Conservation (phyloP, 805 yeast genomes). For the Metschnikowia colocasiae region DNA sequence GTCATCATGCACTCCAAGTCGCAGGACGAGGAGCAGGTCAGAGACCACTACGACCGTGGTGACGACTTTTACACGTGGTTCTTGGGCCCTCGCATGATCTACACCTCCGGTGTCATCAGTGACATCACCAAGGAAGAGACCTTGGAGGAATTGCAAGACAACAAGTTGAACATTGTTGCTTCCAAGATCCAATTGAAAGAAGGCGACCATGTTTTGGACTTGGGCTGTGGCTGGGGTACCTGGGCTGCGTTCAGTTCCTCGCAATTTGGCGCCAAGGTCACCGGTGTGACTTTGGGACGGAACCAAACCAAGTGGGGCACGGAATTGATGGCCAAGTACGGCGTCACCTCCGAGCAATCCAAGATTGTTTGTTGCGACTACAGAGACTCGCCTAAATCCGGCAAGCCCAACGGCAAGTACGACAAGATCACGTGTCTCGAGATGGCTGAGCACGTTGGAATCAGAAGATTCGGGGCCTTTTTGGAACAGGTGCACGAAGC, state of each 20-base stretch:
- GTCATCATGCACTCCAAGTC: slow-evolving; percentile 88
- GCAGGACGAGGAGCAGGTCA: slow-evolving; percentile 94
- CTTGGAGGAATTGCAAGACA: slow-evolving; percentile 80
- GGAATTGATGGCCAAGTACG: slow-evolving; percentile 61
- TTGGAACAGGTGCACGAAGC: slow-evolving; percentile 77
- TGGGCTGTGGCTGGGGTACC: slow-evolving; percentile 98
- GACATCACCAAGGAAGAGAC: slow-evolving; percentile 72
- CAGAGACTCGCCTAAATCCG: slow-evolving; percentile 80
- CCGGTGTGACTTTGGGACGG: slow-evolving; percentile 86
- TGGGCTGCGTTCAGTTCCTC: slow-evolving; percentile 79
- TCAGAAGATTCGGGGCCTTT: slow-evolving; percentile 74
- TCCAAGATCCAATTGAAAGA: slow-evolving; percentile 72
- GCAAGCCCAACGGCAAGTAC: slow-evolving; percentile 47
- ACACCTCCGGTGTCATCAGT: slow-evolving; percentile 79
- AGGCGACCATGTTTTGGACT: slow-evolving; percentile 75
- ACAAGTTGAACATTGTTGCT: slow-evolving; percentile 82
- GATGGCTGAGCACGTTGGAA: slow-evolving; percentile 97
- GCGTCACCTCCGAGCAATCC: slow-evolving; percentile 65
- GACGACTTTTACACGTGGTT: slow-evolving; percentile 94
- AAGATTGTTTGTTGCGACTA: slow-evolving; percentile 79
- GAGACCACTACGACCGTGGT: slow-evolving; percentile 95
- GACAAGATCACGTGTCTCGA: slow-evolving; percentile 87
- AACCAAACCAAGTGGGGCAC: slow-evolving; percentile 93
- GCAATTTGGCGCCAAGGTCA: slow-evolving; percentile 78
- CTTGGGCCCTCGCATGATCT: slow-evolving; percentile 91